Evolutionary conservation across 495 filamentous ascomycete species (phyloP).

Genomic region (Thozetella sp.): DNA sequence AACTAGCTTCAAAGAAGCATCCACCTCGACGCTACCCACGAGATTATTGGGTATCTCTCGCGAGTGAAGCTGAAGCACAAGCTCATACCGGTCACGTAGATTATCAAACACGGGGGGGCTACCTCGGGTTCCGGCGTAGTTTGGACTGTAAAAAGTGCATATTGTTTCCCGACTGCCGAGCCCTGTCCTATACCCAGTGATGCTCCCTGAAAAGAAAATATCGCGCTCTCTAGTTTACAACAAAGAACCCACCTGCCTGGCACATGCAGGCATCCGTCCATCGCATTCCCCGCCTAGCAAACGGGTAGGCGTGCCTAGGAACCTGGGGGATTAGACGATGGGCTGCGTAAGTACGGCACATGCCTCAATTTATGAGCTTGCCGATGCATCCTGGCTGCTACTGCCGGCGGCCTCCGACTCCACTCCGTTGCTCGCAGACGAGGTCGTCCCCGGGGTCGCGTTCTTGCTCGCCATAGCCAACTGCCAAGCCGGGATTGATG

Average conservation of each 20-base stretch:
- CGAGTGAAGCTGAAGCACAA: no score
- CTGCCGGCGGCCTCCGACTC: slow-evolving; percentile 4
- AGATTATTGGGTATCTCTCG: no score
- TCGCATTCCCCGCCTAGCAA: not conserved
- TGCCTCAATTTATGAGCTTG: not conserved
- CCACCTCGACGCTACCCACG: no score
- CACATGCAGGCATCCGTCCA: no score
- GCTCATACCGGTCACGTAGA: no score
- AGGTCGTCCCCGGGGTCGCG: slow-evolving; percentile 15
- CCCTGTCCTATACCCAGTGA: not conserved
- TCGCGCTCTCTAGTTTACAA: not conserved
- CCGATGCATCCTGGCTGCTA: not conserved
- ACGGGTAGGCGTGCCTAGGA: not conserved
- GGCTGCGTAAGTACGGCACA: not conserved
- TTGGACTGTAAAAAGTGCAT: no score
- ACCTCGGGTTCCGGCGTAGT: no score
- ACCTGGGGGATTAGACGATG: no score
- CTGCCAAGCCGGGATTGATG: slow-evolving; percentile 76
- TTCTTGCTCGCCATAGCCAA: slow-evolving; percentile 67
- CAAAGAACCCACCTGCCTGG: not conserved
- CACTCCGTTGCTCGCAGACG: slow-evolving; percentile 1
- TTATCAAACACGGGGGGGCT: no score
- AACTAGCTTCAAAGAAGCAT: no score
- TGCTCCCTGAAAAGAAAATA: not conserved
- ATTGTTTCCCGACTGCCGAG: not conserved